These are phyloP conservation scores for Kazachstania psychrophila DNA, from an alignment of 805 yeast genomes.

Conservation along the genomic window DNA sequence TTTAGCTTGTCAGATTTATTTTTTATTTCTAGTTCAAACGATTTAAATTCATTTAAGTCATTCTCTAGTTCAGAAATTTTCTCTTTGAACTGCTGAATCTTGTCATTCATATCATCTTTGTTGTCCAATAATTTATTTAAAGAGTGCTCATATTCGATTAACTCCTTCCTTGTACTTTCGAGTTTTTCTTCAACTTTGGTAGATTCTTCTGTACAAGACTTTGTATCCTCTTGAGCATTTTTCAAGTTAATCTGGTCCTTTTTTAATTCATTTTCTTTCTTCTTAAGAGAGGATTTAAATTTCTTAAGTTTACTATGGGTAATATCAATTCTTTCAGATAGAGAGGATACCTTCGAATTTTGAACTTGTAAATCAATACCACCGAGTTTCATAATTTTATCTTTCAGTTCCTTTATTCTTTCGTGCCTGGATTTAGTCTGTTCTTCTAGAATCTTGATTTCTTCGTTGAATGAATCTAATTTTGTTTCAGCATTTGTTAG, in stretches of 20 bases:
- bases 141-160: slow-evolving; percentile 24
- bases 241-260: slow-evolving; percentile 42
- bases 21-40: slow-evolving; percentile 57
- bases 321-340: slow-evolving; percentile 56
- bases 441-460: slow-evolving; percentile 38
- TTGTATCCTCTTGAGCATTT: slow-evolving; percentile 41
- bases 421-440: slow-evolving; percentile 44
- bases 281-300: slow-evolving; percentile 47
- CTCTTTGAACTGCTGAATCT: slow-evolving; percentile 34
- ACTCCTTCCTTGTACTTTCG: slow-evolving; percentile 29
- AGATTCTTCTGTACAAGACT: slow-evolving; percentile 32
- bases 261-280: slow-evolving; percentile 53
- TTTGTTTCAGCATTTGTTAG: slow-evolving; percentile 9
- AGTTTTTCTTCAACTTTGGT: slow-evolving; percentile 20
- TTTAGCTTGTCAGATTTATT: slow-evolving; percentile 54
- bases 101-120: slow-evolving; percentile 35
- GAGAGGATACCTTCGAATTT: slow-evolving; percentile 71
- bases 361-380: slow-evolving; percentile 78
- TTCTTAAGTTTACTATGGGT: slow-evolving; percentile 46
- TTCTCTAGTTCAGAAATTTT: slow-evolving; percentile 33
- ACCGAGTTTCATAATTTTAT: slow-evolving; percentile 80
- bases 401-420: slow-evolving; percentile 54
- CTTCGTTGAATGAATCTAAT: slow-evolving; percentile 31
- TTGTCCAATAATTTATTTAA: slow-evolving; percentile 33
- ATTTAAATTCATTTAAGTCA: slow-evolving; percentile 47